Base-by-base conservation (phyloP, 1,139 yeast species). In the Casaregolazyma lundiana region DNA sequence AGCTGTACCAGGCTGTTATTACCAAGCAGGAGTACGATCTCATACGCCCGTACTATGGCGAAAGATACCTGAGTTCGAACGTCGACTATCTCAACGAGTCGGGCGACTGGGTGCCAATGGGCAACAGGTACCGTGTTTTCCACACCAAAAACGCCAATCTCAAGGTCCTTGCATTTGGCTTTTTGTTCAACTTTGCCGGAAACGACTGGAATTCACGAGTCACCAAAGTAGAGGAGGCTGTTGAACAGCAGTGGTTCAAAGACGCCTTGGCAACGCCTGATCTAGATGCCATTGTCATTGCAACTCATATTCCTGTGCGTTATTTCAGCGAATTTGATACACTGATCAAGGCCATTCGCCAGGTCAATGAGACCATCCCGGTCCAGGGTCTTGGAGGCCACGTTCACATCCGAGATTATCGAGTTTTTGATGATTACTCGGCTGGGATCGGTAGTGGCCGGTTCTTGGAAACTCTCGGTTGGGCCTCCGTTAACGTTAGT, bases 321-420 rank as follows among this genome's bases (percentile, higher is more conserved):
- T 60, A 72, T 62, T 77, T 82, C 78, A 62, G 68, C 2, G 95
- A 86, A 57, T 68, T 83, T 55, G 68, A 70, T 44, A 70, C 70
- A 45, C 57, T 77, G 11, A 62, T 70, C n/a, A 55, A 61, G 0
- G 68, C 65, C 7, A 66, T 92, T 37, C 74, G 97, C 46, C 51
- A 62, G 18, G 70, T 64, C 34, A 83, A 77, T 58, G 90, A 95
- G 1, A 60, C 71, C 21, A 74, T 76, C 0, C 72, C 81, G 1
- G 85, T 92, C 44, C 96, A 88, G 60, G 85, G 85, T 60, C 82
- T 92, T 63, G 97, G 97, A 0, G 98, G 97, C 0, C 98, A 92
- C 65, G 81, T 95, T 36, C 98, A 92, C 63, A 80, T 92, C 34
- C 73, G 98, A 52, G 97, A 92, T 65, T 90, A 83, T 63, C 74